phyloP scores from a whole-genome alignment of 345 rosid species.

The Corymbia maculata region DNA sequence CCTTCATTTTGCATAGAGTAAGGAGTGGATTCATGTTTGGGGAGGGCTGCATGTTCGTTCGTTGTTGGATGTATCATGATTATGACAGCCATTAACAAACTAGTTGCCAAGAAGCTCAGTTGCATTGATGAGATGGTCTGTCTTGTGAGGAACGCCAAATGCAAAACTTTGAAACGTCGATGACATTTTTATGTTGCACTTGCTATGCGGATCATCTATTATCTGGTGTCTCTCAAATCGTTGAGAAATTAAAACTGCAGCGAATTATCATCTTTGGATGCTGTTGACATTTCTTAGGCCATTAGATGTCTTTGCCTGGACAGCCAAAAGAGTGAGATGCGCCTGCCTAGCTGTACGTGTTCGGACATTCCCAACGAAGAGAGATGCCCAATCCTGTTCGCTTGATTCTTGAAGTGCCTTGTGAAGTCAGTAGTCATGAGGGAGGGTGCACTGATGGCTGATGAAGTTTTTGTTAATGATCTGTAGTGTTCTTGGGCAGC shows the following conservation, averaged over 20 bases:
- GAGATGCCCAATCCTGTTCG: not conserved
- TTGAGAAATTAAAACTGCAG: not conserved
- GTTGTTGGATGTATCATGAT: not conserved
- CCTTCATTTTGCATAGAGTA: not conserved
- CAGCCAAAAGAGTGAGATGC: not conserved
- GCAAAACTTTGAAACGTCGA: not conserved
- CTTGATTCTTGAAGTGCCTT: not conserved
- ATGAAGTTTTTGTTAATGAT: not conserved
- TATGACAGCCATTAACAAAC: not conserved
- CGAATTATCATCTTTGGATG: not conserved
- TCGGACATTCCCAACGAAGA: not conserved
- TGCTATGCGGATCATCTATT: not conserved
- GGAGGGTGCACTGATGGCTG: not conserved
- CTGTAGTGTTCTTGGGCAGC: not conserved
- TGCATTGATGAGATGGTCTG: not conserved
- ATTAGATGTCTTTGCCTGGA: not conserved
- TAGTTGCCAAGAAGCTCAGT: not conserved
- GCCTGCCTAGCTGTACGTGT: not conserved
- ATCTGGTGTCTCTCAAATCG: not conserved
- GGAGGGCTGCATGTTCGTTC: not conserved
- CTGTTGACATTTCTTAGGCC: not conserved
- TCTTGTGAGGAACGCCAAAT: not conserved
- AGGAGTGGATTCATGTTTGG: not conserved
- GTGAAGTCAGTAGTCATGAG: not conserved
- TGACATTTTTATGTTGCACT: not conserved